Evolutionary conservation across 2,329 filamentous ascomycete species (phyloP), one percentile per base, ranked within the genome.

Genomic region (Erysiphe pulchra): DNA sequence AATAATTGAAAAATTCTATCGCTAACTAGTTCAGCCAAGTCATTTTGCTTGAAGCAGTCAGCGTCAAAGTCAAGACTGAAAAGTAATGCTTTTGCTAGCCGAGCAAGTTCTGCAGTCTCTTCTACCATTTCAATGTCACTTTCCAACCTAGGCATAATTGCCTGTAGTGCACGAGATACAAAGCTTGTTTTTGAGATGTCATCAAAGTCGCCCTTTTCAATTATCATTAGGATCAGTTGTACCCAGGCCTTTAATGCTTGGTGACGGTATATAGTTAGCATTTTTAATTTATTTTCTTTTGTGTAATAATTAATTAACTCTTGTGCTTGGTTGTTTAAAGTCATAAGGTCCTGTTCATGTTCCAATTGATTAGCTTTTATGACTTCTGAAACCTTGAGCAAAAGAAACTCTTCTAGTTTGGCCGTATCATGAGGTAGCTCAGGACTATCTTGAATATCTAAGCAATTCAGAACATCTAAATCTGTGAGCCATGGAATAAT

Each of bases 1-100:
- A 98, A 94, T 4, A 95, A 71, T 56, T 93, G 80, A 57, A 85
- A 86, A 0, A 95, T 69, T 56, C 90, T 83, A 58, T 95, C 87
- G 57, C 84, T 81, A 32, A 90, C 75, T 24, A 87, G 68, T 57
- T 84, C 83, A 33, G 78, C 71, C 46, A 71, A 65, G 50, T 72
- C 65, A 12, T 57, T 53, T 39, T 61, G 57, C 38, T 56, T 55
- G 48, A 58, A 64, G 3, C 61, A 60, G 16, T 59, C 59, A 11
- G 62, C 59, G 42, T 63, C 51, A 61, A 77, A 65, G 59, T 85
- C 72, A 54, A 90, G 64, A 58, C 79, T 75, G 57, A 76, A 80
- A 4, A 86, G 66, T 1, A 90, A 64, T 17, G 77, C 69, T 55
- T 77, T 76, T 11, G 78, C 75, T n/a, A 93, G 67, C 51, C 74